phyloP scores from a whole-genome alignment of 192 early-diverging fungal genomes.

The Podochytrium sp. region DNA sequence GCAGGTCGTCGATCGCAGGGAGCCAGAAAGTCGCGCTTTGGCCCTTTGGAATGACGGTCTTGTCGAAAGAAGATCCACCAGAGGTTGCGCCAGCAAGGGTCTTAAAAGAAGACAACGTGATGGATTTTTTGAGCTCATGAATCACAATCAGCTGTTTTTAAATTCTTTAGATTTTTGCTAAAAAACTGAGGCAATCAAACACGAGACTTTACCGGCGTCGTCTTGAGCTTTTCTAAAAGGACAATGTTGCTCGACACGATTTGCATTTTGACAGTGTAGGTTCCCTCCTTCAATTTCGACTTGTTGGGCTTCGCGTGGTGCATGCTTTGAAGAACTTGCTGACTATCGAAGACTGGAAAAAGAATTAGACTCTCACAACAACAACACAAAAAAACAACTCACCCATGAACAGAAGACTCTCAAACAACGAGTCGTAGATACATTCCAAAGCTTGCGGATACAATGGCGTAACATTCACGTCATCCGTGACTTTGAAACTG shows the following conservation, averaged over 20 bases:
- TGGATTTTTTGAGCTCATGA: constrained; percentile 56
- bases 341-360: constrained; percentile 77
- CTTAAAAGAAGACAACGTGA: constrained; percentile 59
- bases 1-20: constrained; percentile 49
- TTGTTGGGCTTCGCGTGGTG: constrained; percentile 75
- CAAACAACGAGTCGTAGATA: constrained; percentile 65
- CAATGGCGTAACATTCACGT: constrained; percentile 57
- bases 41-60: constrained; percentile 55
- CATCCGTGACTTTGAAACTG: constrained; percentile 59
- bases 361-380: constrained; percentile 36
- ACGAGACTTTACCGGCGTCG: constrained; percentile 37
- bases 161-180: background rate
- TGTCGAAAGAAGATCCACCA: background rate
- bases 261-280: constrained; percentile 83
- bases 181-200: constrained; percentile 4
- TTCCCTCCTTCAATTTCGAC: constrained; percentile 75
- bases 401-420: background rate
- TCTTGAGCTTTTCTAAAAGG: constrained; percentile 76
- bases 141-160: constrained; percentile 61
- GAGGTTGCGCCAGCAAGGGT: constrained; percentile 57
- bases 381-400: background rate
- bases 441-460: constrained; percentile 65
- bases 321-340: constrained; percentile 63
- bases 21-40: constrained; percentile 60
- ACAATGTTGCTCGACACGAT: constrained; percentile 69